These are phyloP conservation scores for Barnettozyma californica DNA, from an alignment of 805 yeast genomes.

Conservation along the genomic window DNA sequence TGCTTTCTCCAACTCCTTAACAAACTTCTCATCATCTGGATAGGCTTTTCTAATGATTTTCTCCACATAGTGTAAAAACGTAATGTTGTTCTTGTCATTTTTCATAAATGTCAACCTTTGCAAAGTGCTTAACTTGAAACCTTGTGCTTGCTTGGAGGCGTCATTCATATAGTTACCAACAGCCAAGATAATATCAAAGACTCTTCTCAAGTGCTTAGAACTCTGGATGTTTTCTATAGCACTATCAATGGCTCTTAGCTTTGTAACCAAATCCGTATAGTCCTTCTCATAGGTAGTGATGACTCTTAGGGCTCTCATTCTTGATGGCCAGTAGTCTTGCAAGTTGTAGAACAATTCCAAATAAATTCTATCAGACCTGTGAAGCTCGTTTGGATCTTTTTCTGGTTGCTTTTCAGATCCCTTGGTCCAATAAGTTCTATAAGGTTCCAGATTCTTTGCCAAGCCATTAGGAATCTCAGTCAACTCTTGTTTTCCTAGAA, in stretches of 20 bases:
- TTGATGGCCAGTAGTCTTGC: slow-evolving; percentile 85
- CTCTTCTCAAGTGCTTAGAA: slow-evolving; percentile 62
- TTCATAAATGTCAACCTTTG: slow-evolving; percentile 88
- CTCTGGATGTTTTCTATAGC: slow-evolving; percentile 64
- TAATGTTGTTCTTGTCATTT: slow-evolving; percentile 71
- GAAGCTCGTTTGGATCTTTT: slow-evolving; percentile 70
- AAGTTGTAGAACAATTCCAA: slow-evolving; percentile 79
- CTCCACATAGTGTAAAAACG: slow-evolving; percentile 90
- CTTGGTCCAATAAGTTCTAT: slow-evolving; percentile 56
- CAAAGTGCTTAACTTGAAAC: slow-evolving; percentile 85
- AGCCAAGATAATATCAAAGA: slow-evolving; percentile 78
- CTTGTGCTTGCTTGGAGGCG: slow-evolving; percentile 84
- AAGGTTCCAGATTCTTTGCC: slow-evolving; percentile 73
- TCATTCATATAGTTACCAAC: slow-evolving; percentile 94
- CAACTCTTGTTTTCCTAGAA: slow-evolving; percentile 69
- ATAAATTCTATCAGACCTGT: slow-evolving; percentile 81
- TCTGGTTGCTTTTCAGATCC: slow-evolving; percentile 38
- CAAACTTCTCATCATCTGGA: slow-evolving; percentile 70
- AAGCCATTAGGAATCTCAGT: slow-evolving; percentile 68
- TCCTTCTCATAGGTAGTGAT: slow-evolving; percentile 72
- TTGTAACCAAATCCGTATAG: slow-evolving; percentile 61
- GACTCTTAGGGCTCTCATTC: slow-evolving; percentile 78
- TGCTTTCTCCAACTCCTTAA: slow-evolving; percentile 56
- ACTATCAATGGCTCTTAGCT: slow-evolving; percentile 63
- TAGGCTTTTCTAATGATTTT: slow-evolving; percentile 77